Conservation (phyloP, 768 basidiomycete genomes). For the Zangia roseola region DNA sequence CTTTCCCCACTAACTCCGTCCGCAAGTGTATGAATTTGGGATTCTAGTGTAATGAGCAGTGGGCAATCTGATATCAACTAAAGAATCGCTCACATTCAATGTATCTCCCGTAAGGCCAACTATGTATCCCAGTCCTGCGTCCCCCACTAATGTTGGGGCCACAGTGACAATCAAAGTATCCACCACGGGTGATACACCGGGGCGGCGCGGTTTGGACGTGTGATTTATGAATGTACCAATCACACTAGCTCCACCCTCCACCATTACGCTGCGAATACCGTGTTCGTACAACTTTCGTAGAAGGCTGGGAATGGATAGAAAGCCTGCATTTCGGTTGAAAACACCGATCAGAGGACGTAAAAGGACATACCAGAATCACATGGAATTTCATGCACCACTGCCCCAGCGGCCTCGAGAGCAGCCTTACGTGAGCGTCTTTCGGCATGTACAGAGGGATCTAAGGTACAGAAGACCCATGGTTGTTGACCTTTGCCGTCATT, state of each 20-base stretch:
- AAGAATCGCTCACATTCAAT: constrained; percentile 15
- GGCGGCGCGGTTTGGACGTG: constrained; percentile 5
- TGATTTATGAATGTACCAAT: constrained; percentile 52
- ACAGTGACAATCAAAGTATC: constrained; percentile 83
- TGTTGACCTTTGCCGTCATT: constrained; percentile 55
- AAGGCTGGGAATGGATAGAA: constrained; percentile 46
- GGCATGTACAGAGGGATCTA: neutral
- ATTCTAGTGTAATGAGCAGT: constrained; percentile 8
- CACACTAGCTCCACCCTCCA: constrained; percentile 89
- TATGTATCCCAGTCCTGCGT: constrained; percentile 61
- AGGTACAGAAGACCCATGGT: constrained; percentile 69
- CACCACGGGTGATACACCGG: constrained; percentile 37
- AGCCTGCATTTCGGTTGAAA: constrained; percentile 24
- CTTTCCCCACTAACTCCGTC: constrained; percentile 32
- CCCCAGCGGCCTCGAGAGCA: constrained; percentile 64
- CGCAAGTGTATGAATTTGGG: constrained; percentile 29
- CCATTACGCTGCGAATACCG: constrained; percentile 82
- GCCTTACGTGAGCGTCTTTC: constrained; percentile 35
- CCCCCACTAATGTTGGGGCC: constrained; percentile 82
- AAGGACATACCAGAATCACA: constrained; percentile 35
- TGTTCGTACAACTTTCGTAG: constrained; percentile 51
- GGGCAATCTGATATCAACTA: neutral
- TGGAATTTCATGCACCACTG: constrained; percentile 54
- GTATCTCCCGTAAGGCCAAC: constrained; percentile 14
- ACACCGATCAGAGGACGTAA: neutral